Percentiles rank a stretch among this genome's conserved stretches.
phyloP scores from a whole-genome alignment of 1,284 basidiomycete species.

The Peniophora sp. region DNA sequence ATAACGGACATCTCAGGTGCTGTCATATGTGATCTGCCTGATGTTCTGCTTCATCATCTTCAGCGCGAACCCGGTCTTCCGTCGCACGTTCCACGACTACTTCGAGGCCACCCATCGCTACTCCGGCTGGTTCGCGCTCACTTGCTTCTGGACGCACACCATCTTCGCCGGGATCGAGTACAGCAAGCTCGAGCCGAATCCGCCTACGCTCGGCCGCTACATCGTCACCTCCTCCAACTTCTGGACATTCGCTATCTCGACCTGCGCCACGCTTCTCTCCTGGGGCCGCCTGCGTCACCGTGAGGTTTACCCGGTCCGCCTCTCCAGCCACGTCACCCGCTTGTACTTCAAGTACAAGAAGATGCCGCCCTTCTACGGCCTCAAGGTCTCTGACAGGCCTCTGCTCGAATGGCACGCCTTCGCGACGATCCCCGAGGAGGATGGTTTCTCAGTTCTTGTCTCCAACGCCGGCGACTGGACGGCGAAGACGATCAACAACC shows the following conservation, averaged over 20 bases:
- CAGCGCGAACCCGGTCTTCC: background rate
- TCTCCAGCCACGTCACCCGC: background rate
- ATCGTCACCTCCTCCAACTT: background rate
- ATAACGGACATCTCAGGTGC: no score
- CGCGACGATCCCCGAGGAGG: constrained; percentile 43
- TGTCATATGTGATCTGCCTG: no score
- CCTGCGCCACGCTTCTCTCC: background rate
- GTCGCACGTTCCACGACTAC: background rate
- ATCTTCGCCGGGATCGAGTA: background rate
- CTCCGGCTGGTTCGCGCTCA: background rate
- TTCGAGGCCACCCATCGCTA: background rate
- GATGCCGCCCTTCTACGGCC: constrained; percentile 33
- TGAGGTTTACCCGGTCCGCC: background rate
- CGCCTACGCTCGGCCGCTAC: background rate
- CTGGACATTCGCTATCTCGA: background rate
- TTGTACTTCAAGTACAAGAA: background rate
- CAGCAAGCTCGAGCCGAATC: background rate
- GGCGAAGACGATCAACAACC: constrained; percentile 37
- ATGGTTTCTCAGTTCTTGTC: constrained; percentile 48
- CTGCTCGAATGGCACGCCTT: constrained; percentile 56
- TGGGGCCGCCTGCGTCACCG: background rate
- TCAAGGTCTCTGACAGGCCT: constrained; percentile 35
- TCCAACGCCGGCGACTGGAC: constrained; percentile 55
- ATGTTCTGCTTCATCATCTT: background rate
- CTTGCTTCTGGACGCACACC: background rate